Conservation (phyloP, 2,329 filamentous ascomycete genomes). For the Clonostachys chloroleuca region DNA sequence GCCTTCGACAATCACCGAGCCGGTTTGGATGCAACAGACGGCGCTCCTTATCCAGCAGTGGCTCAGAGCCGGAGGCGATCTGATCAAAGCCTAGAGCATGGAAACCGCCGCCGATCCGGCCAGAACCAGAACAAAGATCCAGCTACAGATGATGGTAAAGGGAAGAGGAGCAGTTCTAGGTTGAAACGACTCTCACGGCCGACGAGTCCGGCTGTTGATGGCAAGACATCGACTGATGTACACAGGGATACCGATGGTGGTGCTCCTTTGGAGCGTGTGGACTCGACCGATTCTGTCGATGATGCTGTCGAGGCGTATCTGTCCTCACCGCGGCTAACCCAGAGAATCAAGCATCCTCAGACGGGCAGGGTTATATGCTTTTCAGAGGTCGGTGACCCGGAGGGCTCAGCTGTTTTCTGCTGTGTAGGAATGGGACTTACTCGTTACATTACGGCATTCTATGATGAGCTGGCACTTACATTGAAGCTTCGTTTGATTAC, state of each 20-base stretch:
- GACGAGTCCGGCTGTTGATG: slow-evolving; percentile 31
- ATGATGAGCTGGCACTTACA: slow-evolving; percentile 88
- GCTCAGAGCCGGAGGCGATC: slow-evolving; percentile 54
- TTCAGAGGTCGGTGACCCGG: slow-evolving; percentile 90
- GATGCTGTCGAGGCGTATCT: slow-evolving; percentile 84
- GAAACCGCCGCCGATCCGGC: slow-evolving; percentile 38
- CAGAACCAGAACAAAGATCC: slow-evolving; percentile 11
- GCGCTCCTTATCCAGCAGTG: slow-evolving; percentile 66
- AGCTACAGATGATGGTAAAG: slow-evolving; percentile 36
- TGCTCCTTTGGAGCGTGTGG: slow-evolving; percentile 62
- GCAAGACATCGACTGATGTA: neutral
- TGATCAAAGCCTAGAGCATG: slow-evolving; percentile 40
- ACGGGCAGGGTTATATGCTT: slow-evolving; percentile 89
- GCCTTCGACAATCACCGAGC: slow-evolving; percentile 8
- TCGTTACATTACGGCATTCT: slow-evolving; percentile 93
- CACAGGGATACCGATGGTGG: slow-evolving; percentile 20
- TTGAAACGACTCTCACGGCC: slow-evolving; percentile 54
- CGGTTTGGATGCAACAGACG: slow-evolving; percentile 44
- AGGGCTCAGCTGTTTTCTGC: slow-evolving; percentile 89
- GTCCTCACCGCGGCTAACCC: slow-evolving; percentile 76
- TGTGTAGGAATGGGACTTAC: slow-evolving; percentile 98
- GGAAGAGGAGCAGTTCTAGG: slow-evolving; percentile 53
- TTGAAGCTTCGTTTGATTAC: slow-evolving; percentile 88
- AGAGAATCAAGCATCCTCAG: slow-evolving; percentile 81
- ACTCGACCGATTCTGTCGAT: slow-evolving; percentile 82